These are phyloP conservation scores for Sphagnum magellanicum DNA, from an alignment of 228 moss, liverwort and hornwort genomes.

Conservation along the genomic window DNA sequence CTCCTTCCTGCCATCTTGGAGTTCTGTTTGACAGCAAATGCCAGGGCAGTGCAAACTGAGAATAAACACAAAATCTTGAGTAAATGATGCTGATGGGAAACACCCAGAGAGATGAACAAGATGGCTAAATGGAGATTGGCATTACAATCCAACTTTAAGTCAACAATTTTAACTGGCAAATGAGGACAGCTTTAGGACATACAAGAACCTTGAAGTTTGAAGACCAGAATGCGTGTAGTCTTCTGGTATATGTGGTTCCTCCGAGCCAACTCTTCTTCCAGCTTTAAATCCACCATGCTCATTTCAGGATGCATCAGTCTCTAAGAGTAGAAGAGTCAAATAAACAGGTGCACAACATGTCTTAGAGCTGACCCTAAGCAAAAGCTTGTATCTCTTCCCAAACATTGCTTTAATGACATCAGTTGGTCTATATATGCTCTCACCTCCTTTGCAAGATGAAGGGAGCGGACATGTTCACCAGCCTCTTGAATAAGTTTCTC, in stretches of 20 bases:
- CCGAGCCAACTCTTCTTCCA: constrained; percentile 53
- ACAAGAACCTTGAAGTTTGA: constrained; percentile 43
- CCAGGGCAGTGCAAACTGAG: too few relatives aligned
- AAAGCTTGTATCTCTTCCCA: too few relatives aligned
- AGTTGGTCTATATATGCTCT: not conserved
- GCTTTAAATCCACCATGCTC: constrained; percentile 14
- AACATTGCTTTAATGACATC: too few relatives aligned
- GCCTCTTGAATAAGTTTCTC: constrained; percentile 37
- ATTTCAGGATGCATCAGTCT: constrained; percentile 1
- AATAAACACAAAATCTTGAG: too few relatives aligned
- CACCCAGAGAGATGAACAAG: too few relatives aligned
- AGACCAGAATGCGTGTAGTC: constrained; percentile 56
- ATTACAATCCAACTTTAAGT: too few relatives aligned
- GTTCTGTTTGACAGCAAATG: too few relatives aligned
- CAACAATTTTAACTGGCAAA: too few relatives aligned
- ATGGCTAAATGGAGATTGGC: too few relatives aligned
- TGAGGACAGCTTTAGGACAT: too few relatives aligned
- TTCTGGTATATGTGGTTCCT: constrained; percentile 65
- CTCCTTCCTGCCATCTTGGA: not conserved
- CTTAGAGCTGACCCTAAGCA: too few relatives aligned
- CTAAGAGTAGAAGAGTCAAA: not conserved
- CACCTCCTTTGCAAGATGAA: constrained; percentile 48
- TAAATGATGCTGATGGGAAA: too few relatives aligned
- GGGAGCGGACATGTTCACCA: constrained; percentile 28
- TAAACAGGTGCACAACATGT: not conserved